Evolutionary conservation across 169 alveolate genomes (phyloP), one percentile per base, ranked within the genome.

Genomic region (Plasmodium ovale): DNA sequence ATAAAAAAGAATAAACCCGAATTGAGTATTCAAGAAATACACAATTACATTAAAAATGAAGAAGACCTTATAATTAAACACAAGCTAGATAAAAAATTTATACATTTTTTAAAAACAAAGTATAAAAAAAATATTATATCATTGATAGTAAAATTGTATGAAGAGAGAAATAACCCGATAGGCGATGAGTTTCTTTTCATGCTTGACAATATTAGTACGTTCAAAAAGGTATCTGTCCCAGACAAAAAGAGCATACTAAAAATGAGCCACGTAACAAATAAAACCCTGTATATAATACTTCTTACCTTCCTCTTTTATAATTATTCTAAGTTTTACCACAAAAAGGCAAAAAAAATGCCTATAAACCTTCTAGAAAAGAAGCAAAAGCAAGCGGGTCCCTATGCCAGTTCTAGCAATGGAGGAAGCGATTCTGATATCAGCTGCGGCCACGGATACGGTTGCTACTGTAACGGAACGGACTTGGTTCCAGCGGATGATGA

Each of bases 261-360:
- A 62, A 39, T 74, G 88, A 74, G 88, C 44, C 59, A 74, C 39
- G 27, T 74, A 74, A 74, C 88, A 53, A 74, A 74, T 35, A 62
- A 74, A 6, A 74, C 88, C n/a, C 27, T 74, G 29, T 74, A 44
- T 10, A 53, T 74, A 31, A 62, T 64, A 2, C 23, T 74, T 21
- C 74, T 74, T 19, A 74, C 88, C 33, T 74, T 74, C 51, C 27
- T 74, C 10, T 74, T 74, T 74, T 74, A 74, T 53, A 74, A 74
- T 65, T 74, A 74, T 65, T 74, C 88, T 25, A 74, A 74, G 49
- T 60, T 74, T 54, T 74, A 74, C 54, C 62, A 74, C 47, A 74
- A 74, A 51, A 74, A 42, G 37, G 33, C 59, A 39, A 74, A 59
- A 60, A 74, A 33, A 54, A 74, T 29, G 4, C 62, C 70, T 1